These are phyloP conservation scores for Globisporangium abappressorium DNA, from an alignment of 352 stramenopile genomes.

Conservation along the genomic window DNA sequence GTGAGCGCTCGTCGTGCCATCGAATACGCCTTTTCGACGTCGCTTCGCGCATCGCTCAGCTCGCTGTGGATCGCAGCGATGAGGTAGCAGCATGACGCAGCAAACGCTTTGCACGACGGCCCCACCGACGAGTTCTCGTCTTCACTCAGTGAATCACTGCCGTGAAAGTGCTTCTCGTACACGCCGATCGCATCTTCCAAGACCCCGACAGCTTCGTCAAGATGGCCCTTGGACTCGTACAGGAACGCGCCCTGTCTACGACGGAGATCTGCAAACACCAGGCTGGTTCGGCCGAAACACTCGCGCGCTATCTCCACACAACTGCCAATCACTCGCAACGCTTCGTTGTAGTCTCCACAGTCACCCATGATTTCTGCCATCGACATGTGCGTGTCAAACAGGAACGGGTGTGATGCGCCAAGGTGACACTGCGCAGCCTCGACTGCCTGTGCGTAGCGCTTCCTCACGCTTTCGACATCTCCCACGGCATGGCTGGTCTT, in stretches of 20 bases:
- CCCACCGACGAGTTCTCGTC: conserved; percentile 1
- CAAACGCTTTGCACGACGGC: conserved; percentile 21
- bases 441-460: conserved; percentile 31
- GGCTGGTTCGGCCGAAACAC: conserved; percentile 42
- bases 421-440: conserved; percentile 40
- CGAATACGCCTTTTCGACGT: conserved; percentile 41
- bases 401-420: conserved; percentile 29
- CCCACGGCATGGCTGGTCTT: conserved; percentile 23
- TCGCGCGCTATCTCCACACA: conserved; percentile 35
- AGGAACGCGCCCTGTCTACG: conserved; percentile 42
- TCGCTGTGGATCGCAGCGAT: conserved; percentile 24
- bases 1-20: conserved; percentile 33
- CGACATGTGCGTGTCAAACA: conserved; percentile 42
- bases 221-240: conserved; percentile 4
- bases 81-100: conserved; percentile 38
- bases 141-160: conserved; percentile 12
- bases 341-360: conserved; percentile 23
- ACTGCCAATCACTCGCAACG: conserved; percentile 20
- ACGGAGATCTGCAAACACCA: conserved; percentile 48
- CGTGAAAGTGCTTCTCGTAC: conserved; percentile 45
- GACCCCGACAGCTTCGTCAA: conserved; percentile 37
- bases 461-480: conserved; percentile 18
- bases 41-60: conserved; percentile 17
- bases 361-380: conserved; percentile 42
- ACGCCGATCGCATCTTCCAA: conserved; percentile 53